Evolutionary conservation across 139 green algal species (phyloP).

Genomic region (Coccomyxa sp.): DNA sequence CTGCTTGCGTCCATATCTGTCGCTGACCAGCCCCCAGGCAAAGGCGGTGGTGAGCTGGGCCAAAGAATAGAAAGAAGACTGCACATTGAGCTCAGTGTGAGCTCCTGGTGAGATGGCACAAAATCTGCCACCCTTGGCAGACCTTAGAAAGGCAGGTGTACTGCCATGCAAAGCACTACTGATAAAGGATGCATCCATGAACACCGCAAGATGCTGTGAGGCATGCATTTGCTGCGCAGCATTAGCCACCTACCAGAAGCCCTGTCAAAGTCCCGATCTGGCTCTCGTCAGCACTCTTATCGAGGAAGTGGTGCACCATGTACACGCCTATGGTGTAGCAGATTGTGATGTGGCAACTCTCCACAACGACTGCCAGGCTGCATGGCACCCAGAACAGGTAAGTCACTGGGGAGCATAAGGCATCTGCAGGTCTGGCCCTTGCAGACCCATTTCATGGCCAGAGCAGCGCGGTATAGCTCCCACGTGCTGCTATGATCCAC

Average conservation of each 20-base stretch:
- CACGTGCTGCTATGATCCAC: too few relatives aligned
- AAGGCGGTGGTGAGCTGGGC: neutral
- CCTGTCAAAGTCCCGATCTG: neutral
- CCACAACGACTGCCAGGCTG: neutral
- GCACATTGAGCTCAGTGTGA: neutral
- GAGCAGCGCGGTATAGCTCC: too few relatives aligned
- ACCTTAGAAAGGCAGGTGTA: too few relatives aligned
- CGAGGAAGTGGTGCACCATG: neutral
- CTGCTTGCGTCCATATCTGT: neutral
- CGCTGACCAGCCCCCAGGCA: neutral
- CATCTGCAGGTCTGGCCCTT: too few relatives aligned
- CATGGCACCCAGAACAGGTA: too few relatives aligned
- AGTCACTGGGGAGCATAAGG: too few relatives aligned
- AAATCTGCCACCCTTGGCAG: neutral
- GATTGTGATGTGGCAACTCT: neutral
- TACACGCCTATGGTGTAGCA: neutral
- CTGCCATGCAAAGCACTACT: too few relatives aligned
- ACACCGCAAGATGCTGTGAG: too few relatives aligned
- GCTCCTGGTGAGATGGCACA: neutral
- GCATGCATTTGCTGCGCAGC: too few relatives aligned
- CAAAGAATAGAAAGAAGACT: neutral
- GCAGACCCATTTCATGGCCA: too few relatives aligned
- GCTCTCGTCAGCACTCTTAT: neutral
- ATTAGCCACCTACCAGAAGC: neutral
- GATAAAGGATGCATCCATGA: too few relatives aligned